Conservation (phyloP, 1,284 basidiomycete species). For the Apiotrichum akiyoshidainum region DNA sequence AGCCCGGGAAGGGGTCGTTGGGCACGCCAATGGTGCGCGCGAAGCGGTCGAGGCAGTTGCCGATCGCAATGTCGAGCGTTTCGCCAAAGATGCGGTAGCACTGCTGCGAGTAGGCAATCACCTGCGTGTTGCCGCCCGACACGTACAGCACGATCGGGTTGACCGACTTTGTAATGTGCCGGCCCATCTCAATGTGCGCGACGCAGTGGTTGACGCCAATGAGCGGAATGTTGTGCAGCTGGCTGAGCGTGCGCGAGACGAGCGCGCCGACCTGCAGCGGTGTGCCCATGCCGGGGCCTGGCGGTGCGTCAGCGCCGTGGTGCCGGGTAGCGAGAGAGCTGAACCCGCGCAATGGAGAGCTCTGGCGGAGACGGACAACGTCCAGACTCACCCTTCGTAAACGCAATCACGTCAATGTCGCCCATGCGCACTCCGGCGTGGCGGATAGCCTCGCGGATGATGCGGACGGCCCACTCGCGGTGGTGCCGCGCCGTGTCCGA, state of each 20-base stretch:
- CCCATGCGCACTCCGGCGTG: constrained; percentile 68
- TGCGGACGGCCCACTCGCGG: constrained; percentile 81
- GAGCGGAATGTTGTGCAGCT: constrained; percentile 85
- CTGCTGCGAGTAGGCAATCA: constrained; percentile 96
- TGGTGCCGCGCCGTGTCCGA: constrained; percentile 94
- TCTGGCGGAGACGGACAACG: no score
- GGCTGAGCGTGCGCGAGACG: constrained; percentile 86
- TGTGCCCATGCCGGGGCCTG: constrained; percentile 98
- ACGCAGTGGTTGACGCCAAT: constrained; percentile 98
- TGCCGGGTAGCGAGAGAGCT: no score
- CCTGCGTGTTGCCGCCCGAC: constrained; percentile 98
- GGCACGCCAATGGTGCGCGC: constrained; percentile 92
- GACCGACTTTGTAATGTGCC: constrained; percentile 87
- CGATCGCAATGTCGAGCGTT: constrained; percentile 97
- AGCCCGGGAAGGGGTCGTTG: constrained; percentile 97
- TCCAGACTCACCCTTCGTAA: constrained; percentile 73
- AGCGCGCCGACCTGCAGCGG: constrained; percentile 92
- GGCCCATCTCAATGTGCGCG: constrained; percentile 98
- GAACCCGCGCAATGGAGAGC: no score
- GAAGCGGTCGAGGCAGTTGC: constrained; percentile 96
- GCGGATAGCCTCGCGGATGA: constrained; percentile 76
- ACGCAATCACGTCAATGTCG: constrained; percentile 91
- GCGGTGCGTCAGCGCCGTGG: background rate
- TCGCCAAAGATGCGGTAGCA: constrained; percentile 98
- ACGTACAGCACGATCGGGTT: constrained; percentile 98